phyloP scores from a whole-genome alignment of 2,329 filamentous ascomycete species.

The Rutstroemia sp. region DNA sequence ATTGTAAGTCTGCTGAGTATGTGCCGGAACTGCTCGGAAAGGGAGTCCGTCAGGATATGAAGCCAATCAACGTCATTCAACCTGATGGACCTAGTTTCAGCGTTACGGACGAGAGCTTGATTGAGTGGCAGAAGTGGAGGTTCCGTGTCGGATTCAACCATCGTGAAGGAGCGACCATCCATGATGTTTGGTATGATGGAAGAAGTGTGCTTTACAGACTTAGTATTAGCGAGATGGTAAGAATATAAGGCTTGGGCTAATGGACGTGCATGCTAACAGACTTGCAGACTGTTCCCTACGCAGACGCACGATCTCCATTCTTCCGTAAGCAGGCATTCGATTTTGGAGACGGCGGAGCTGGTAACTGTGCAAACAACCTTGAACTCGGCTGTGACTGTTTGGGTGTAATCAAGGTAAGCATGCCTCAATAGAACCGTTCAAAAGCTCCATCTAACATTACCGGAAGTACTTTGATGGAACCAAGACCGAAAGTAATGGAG shows the following conservation, averaged over 20 bases:
- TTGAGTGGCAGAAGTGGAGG: constrained; percentile 50
- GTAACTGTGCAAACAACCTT: constrained; percentile 58
- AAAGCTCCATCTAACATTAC: neutral
- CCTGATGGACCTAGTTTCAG: constrained; percentile 55
- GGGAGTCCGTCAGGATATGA: constrained; percentile 39
- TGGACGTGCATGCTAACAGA: too few relatives aligned
- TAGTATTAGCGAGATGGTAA: constrained; percentile 49
- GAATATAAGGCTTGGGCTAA: neutral
- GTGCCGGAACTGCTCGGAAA: constrained; percentile 35
- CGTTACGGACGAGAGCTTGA: constrained; percentile 36
- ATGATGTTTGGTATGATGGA: constrained; percentile 53
- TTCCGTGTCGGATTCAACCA: constrained; percentile 56
- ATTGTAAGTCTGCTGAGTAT: constrained; percentile 31
- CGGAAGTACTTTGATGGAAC: constrained; percentile 48
- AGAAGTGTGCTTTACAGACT: constrained; percentile 52
- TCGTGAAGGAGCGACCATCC: constrained; percentile 52
- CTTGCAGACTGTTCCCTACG: constrained; percentile 1
- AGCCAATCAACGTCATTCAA: constrained; percentile 54
- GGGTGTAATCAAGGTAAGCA: constrained; percentile 42
- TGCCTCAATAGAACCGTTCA: too few relatives aligned
- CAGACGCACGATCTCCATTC: constrained; percentile 51
- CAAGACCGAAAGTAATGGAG: constrained; percentile 45
- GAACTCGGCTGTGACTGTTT: constrained; percentile 62
- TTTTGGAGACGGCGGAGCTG: constrained; percentile 59
- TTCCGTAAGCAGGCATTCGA: constrained; percentile 63